phyloP scores from a whole-genome alignment of 73 alveolate species.

The Tetrahymena malaccensis region DNA sequence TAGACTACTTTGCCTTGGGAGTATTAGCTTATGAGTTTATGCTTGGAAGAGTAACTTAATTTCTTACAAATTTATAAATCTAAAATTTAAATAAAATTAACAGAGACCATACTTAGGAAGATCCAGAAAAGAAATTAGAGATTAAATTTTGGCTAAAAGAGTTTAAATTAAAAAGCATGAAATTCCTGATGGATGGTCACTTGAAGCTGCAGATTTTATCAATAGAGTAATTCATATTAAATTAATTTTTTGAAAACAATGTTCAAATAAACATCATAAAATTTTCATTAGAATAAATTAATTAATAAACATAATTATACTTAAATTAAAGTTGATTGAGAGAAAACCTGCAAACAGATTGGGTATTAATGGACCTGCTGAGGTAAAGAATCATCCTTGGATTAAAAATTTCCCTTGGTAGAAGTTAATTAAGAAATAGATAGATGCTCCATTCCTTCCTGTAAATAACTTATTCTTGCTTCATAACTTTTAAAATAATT shows the following conservation, averaged over 20 bases:
- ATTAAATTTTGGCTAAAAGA: slow-evolving; percentile 72
- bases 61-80: not conserved
- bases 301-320: not conserved
- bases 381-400: slow-evolving; percentile 82
- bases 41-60: slow-evolving; percentile 63
- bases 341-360: slow-evolving; percentile 80
- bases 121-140: slow-evolving; percentile 87
- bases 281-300: too few relatives aligned
- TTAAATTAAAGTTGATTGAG: slow-evolving; percentile 39
- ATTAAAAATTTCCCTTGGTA: slow-evolving; percentile 77
- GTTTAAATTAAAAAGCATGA: slow-evolving; percentile 66
- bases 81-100: slow-evolving; percentile 15
- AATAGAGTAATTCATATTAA: slow-evolving; percentile 49
- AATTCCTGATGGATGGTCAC: slow-evolving; percentile 82
- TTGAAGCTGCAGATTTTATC: slow-evolving; percentile 88
- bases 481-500: too few relatives aligned
- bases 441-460: slow-evolving; percentile 68
- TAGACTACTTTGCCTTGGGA: slow-evolving; percentile 91
- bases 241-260: not conserved
- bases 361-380: slow-evolving; percentile 77
- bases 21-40: slow-evolving; percentile 93
- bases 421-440: slow-evolving; percentile 64
- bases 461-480: not conserved
- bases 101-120: slow-evolving; percentile 86
- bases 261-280: too few relatives aligned